Percentiles rank a stretch among this genome's conserved stretches.
These are phyloP conservation scores for Citrus mangshanensis DNA, from an alignment of 345 rosid genomes.

Conservation along the genomic window DNA sequence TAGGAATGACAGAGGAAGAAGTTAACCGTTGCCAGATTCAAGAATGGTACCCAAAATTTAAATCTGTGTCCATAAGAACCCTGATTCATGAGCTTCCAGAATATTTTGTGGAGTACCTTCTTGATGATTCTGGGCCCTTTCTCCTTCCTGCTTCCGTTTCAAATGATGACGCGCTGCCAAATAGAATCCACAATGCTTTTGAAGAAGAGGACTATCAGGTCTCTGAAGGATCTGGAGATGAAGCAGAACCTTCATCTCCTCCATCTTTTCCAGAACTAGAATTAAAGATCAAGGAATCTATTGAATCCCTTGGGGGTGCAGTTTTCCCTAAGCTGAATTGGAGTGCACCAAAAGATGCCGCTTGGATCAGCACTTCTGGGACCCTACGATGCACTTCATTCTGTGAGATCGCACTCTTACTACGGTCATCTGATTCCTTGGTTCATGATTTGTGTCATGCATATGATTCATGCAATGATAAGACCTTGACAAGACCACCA, in stretches of 20 bases:
- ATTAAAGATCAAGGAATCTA: constrained; percentile 53
- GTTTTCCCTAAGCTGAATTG: constrained; percentile 82
- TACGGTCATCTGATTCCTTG: constrained; percentile 71
- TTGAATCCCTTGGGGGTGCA: constrained; percentile 63
- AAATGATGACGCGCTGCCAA: constrained; percentile 72
- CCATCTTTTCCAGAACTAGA: constrained; percentile 78
- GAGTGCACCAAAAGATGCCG: constrained; percentile 91
- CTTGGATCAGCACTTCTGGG: constrained; percentile 79
- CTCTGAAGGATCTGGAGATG: constrained; percentile 64
- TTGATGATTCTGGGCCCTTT: constrained; percentile 72
- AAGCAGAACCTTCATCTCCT: constrained; percentile 41
- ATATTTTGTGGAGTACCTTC: constrained; percentile 64
- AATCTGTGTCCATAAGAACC: constrained; percentile 60
- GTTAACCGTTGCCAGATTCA: constrained; percentile 80
- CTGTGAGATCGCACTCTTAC: constrained; percentile 61
- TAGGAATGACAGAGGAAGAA: constrained; percentile 65
- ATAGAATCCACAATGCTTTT: constrained; percentile 55
- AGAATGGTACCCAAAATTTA: constrained; percentile 84
- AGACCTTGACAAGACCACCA: constrained; percentile 45
- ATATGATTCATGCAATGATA: constrained; percentile 64
- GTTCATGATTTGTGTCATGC: constrained; percentile 76
- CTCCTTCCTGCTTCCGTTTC: constrained; percentile 62
- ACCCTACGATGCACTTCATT: constrained; percentile 65
- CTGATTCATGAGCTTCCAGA: constrained; percentile 72
- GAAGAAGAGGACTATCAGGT: constrained; percentile 71